These are phyloP conservation scores for Boeremia lycopersici DNA, from an alignment of 2,329 filamentous ascomycete genomes.

Conservation along the genomic window DNA sequence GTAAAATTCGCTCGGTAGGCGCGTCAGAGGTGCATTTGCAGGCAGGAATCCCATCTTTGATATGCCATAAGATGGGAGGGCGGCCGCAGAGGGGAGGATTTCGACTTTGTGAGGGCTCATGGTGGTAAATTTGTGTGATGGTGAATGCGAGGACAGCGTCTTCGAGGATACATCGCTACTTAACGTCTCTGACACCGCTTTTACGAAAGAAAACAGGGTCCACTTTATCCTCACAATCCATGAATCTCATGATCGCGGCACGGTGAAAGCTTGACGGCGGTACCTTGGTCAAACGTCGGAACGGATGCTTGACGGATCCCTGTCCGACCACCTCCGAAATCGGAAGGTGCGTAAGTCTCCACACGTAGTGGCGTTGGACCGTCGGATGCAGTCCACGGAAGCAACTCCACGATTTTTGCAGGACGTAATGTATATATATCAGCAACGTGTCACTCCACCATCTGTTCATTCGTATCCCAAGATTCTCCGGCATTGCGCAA, in stretches of 20 bases:
- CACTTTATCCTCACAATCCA: slow-evolving; percentile 7
- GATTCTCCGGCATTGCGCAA: background rate
- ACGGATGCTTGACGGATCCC: slow-evolving; percentile 1
- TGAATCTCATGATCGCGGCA: slow-evolving; percentile 16
- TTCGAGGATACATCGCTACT: slow-evolving; percentile 10
- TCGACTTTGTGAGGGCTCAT: slow-evolving; percentile 41
- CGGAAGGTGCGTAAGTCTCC: slow-evolving; percentile 21
- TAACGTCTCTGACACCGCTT: slow-evolving; percentile 25
- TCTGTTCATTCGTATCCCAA: slow-evolving; percentile 1
- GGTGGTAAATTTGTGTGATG: slow-evolving; percentile 2
- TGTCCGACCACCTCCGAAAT: slow-evolving; percentile 16
- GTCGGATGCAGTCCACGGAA: slow-evolving; percentile 16
- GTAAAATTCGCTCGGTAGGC: slow-evolving; percentile 82
- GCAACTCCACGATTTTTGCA: slow-evolving; percentile 10
- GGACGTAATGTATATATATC: slow-evolving; percentile 24
- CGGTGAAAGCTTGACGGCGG: slow-evolving; percentile 4
- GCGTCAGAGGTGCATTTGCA: slow-evolving; percentile 70
- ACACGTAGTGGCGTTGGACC: background rate
- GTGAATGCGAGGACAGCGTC: background rate
- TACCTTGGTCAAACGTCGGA: slow-evolving; percentile 5
- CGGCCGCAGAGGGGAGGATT: slow-evolving; percentile 28
- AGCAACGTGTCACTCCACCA: slow-evolving; percentile 8
- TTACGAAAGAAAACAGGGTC: slow-evolving; percentile 18
- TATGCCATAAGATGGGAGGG: slow-evolving; percentile 75
- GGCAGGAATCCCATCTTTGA: slow-evolving; percentile 83